These are phyloP conservation scores for Priceomyces medius DNA, from an alignment of 805 yeast genomes.

Conservation along the genomic window DNA sequence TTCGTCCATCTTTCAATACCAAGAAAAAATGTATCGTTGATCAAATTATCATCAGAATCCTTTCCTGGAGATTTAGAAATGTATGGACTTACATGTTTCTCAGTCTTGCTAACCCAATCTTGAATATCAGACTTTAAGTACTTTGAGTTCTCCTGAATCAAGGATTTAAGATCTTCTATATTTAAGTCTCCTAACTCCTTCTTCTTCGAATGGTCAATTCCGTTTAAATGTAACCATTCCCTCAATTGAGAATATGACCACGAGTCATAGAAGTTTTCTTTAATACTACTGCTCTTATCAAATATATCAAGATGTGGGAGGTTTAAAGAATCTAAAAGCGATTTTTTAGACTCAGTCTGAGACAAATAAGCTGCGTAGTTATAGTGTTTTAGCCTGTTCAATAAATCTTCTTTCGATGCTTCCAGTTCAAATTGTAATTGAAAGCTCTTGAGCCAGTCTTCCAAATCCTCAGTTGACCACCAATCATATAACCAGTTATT, in stretches of 20 bases:
- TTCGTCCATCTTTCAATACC: conserved; percentile 50
- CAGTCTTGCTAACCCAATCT: conserved; percentile 30
- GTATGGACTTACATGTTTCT: conserved; percentile 31
- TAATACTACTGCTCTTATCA: conserved; percentile 39
- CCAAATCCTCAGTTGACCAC: conserved; percentile 53
- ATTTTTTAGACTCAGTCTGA: conserved; percentile 30
- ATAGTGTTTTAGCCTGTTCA: conserved; percentile 44
- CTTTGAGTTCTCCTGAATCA: conserved; percentile 33
- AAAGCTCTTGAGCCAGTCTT: conserved; percentile 47
- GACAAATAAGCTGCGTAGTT: conserved; percentile 42
- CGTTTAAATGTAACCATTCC: conserved; percentile 52
- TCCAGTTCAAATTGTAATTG: conserved; percentile 33
- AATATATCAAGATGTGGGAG: conserved; percentile 32
- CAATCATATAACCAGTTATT: conserved; percentile 52
- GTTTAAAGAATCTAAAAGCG: conserved; percentile 41
- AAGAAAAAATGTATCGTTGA: conserved; percentile 46
- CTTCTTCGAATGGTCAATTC: conserved; percentile 25
- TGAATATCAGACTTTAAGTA: conserved; percentile 39
- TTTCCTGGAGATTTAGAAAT: conserved; percentile 29
- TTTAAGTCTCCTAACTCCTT: conserved; percentile 33
- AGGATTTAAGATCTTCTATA: conserved; percentile 30
- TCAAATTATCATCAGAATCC: conserved; percentile 29
- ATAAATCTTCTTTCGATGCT: conserved; percentile 47
- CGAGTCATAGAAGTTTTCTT: conserved; percentile 45
- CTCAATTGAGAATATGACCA: conserved; percentile 57